These are phyloP conservation scores for Tetrastigma voinierianum DNA, from an alignment of 164 flowering plant species.

Conservation along the genomic window DNA sequence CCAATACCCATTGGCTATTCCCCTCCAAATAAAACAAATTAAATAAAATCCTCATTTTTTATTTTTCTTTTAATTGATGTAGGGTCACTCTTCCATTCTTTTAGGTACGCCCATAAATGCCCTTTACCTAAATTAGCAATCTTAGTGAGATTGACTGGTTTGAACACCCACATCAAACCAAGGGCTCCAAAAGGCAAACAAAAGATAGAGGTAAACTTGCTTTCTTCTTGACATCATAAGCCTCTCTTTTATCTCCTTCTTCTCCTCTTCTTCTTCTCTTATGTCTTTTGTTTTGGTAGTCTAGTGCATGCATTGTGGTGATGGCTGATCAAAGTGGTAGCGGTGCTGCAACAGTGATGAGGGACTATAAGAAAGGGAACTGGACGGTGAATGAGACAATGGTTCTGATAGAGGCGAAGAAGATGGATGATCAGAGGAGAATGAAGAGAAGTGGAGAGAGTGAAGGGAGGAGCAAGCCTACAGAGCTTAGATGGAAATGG, in stretches of 20 bases:
- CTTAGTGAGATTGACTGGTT: constrained; percentile 18
- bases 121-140: constrained; percentile 15
- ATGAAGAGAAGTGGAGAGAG: constrained; percentile 35
- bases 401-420: constrained; percentile 72
- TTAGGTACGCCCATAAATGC: constrained; percentile 9
- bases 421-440: constrained; percentile 76
- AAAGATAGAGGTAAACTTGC: constrained; percentile 5
- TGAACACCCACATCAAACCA: constrained; percentile 26
- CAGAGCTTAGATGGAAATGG: constrained; percentile 86
- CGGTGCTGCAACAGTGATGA: constrained; percentile 16
- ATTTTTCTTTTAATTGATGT: not conserved
- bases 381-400: constrained; percentile 75
- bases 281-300: not conserved
- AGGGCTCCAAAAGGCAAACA: constrained; percentile 17
- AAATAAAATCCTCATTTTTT: no score
- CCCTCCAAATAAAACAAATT: no score
- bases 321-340: constrained; percentile 40
- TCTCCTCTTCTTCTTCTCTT: not conserved
- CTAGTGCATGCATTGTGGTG: constrained; percentile 13
- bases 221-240: no score
- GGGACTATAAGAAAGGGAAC: constrained; percentile 86
- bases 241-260: not conserved
- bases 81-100: not conserved
- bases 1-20: no score
- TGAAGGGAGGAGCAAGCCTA: constrained; percentile 38